Percentiles rank a stretch among this genome's conserved stretches.
phyloP scores from a whole-genome alignment of 805 yeast species.

The Candida wancherniae region DNA sequence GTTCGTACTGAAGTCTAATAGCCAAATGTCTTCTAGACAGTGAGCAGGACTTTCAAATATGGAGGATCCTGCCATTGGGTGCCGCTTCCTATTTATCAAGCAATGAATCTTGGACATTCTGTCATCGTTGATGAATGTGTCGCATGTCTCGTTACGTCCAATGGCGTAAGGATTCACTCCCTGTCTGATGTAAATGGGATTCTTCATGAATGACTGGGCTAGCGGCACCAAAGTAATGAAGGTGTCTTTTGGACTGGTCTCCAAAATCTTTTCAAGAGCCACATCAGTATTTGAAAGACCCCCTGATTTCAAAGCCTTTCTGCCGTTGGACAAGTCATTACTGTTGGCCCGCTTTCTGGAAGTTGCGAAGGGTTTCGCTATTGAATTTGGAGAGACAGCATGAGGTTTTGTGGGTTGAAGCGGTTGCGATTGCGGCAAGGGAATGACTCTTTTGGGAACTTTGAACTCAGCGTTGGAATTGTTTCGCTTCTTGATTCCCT shows the following conservation, averaged over 20 bases:
- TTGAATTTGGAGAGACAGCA: too few species aligned
- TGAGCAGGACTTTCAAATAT: slow-evolving; percentile 69
- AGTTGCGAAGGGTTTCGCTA: too few species aligned
- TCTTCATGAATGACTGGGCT: slow-evolving; percentile 39
- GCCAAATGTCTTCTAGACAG: slow-evolving; percentile 72
- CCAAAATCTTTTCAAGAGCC: too few species aligned
- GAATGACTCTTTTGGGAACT: slow-evolving; percentile 40
- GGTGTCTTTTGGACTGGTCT: slow-evolving; percentile 62
- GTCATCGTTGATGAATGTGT: slow-evolving; percentile 61
- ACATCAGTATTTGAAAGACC: too few species aligned
- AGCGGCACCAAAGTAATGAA: slow-evolving; percentile 58
- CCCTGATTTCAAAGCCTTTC: too few species aligned
- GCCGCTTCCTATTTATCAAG: slow-evolving; percentile 56
- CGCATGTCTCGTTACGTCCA: slow-evolving; percentile 67
- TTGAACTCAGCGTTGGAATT: slow-evolving; percentile 32
- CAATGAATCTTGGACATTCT: slow-evolving; percentile 86
- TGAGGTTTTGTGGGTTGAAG: slow-evolving; percentile 4
- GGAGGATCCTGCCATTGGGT: slow-evolving; percentile 46
- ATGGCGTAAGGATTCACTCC: slow-evolving; percentile 63
- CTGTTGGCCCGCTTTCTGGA: too few species aligned
- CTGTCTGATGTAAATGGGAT: slow-evolving; percentile 57
- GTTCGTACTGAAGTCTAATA: slow-evolving; percentile 75
- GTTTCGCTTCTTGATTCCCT: slow-evolving; percentile 17
- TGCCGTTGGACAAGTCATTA: too few species aligned
- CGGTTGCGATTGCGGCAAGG: slow-evolving; percentile 39